These are phyloP conservation scores for Peronospora belbahrii DNA, from an alignment of 352 stramenopile genomes.

Conservation along the genomic window DNA sequence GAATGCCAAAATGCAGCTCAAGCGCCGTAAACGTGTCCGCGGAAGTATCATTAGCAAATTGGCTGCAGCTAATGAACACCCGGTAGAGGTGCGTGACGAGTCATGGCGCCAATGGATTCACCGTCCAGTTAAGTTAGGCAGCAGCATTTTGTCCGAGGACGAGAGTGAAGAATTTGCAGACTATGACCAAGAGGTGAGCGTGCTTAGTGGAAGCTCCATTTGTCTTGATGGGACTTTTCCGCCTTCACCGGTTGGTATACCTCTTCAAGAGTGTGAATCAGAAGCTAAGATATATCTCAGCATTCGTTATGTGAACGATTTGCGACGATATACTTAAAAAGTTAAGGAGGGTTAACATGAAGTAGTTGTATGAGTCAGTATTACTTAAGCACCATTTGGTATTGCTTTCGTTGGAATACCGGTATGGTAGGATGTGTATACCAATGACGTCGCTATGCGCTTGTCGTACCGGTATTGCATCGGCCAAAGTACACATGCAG, in stretches of 20 bases:
- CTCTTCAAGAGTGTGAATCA: constrained; percentile 40
- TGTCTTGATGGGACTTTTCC: constrained; percentile 44
- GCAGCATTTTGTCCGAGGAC: constrained; percentile 40
- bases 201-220: constrained; percentile 50
- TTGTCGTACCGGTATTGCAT: no score
- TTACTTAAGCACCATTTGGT: no score
- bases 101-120: constrained; percentile 57
- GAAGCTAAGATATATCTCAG: constrained; percentile 66
- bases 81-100: constrained; percentile 56
- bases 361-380: constrained; percentile 9
- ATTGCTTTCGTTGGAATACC: no score
- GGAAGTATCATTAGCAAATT: constrained; percentile 77
- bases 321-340: constrained; percentile 66
- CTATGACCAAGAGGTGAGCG: constrained; percentile 55
- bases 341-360: no score
- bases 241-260: constrained; percentile 38
- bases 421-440: no score
- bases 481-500: neutral
- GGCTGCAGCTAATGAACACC: constrained; percentile 26
- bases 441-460: no score
- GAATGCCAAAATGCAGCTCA: constrained; percentile 66
- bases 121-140: constrained; percentile 31
- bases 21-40: constrained; percentile 65
- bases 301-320: constrained; percentile 84
- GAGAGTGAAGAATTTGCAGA: constrained; percentile 47